phyloP scores from a whole-genome alignment of 1,284 basidiomycete genomes.

The Ganoderma multipileum region DNA sequence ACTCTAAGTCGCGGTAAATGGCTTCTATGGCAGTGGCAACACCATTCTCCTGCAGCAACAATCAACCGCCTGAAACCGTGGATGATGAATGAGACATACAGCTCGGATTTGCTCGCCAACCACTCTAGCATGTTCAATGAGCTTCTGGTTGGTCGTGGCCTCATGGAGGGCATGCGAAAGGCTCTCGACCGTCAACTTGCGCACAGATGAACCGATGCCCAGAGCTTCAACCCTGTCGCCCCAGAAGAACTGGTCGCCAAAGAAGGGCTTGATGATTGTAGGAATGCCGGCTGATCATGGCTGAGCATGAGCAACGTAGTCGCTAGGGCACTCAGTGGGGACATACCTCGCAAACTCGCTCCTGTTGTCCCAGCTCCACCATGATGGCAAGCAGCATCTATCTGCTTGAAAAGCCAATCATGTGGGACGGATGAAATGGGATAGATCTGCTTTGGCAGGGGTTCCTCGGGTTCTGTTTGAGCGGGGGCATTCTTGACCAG shows the following conservation, averaged over 20 bases:
- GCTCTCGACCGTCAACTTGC: slow-evolving; percentile 82
- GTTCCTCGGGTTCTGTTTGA: slow-evolving; percentile 65
- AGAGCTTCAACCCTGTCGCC: slow-evolving; percentile 93
- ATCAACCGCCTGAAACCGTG: slow-evolving; percentile 2
- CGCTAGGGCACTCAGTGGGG: neutral
- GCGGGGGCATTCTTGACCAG: slow-evolving; percentile 69
- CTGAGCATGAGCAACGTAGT: slow-evolving; percentile 10
- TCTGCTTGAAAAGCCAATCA: slow-evolving; percentile 94
- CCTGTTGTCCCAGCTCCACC: slow-evolving; percentile 97
- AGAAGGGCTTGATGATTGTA: slow-evolving; percentile 97
- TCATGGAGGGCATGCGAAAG: slow-evolving; percentile 79
- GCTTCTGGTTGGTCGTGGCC: slow-evolving; percentile 89
- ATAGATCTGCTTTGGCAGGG: slow-evolving; percentile 81
- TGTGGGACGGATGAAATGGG: slow-evolving; percentile 91
- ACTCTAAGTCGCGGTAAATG: slow-evolving; percentile 92
- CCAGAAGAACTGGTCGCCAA: slow-evolving; percentile 98
- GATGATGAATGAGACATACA: slow-evolving; percentile 50
- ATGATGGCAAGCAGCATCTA: slow-evolving; percentile 97
- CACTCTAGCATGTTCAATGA: slow-evolving; percentile 83
- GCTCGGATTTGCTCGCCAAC: slow-evolving; percentile 87
- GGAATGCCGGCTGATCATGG: slow-evolving; percentile 81
- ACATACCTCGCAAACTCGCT: slow-evolving; percentile 85
- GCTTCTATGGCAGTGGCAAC: slow-evolving; percentile 89
- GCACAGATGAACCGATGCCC: slow-evolving; percentile 86
- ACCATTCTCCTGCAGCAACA: slow-evolving; percentile 78